phyloP scores from a whole-genome alignment of 2,329 filamentous ascomycete genomes.

The Hansfordia pulvinata region DNA sequence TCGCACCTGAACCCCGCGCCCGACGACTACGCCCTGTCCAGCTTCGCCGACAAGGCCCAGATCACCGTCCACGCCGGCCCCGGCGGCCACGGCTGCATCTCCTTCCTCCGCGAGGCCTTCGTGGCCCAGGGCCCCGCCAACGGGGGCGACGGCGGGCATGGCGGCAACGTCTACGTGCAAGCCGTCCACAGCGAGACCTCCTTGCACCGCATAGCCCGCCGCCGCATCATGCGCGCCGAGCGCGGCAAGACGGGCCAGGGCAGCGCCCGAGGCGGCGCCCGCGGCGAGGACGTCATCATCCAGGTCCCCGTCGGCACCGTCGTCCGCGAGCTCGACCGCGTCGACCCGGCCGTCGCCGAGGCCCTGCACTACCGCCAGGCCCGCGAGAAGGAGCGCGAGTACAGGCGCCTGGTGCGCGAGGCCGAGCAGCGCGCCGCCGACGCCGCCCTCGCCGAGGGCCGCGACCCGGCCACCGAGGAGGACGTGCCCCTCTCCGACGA shows the following conservation, averaged over 20 bases:
- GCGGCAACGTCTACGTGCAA: constrained; percentile 89
- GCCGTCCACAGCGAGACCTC: constrained; percentile 84
- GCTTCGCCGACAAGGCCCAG: constrained; percentile 77
- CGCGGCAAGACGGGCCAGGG: constrained; percentile 69
- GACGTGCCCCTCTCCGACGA: too few species aligned
- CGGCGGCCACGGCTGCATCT: constrained; percentile 87
- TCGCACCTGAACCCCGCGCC: constrained; percentile 68
- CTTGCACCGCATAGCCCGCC: constrained; percentile 76
- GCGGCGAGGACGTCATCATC: constrained; percentile 78
- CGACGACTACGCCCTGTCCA: constrained; percentile 69
- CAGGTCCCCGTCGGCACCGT: constrained; percentile 89
- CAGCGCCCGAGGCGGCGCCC: constrained; percentile 56
- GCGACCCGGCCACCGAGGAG: too few species aligned
- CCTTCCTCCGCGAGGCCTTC: constrained; percentile 85
- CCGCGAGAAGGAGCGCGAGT: constrained; percentile 21
- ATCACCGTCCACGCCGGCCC: constrained; percentile 65
- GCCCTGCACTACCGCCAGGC: constrained; percentile 19
- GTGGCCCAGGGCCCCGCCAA: constrained; percentile 82
- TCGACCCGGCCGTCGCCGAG: constrained; percentile 66
- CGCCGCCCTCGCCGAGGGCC: constrained; percentile 15
- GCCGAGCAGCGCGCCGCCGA: constrained; percentile 24
- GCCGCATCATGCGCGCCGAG: constrained; percentile 60
- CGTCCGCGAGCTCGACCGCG: constrained; percentile 65
- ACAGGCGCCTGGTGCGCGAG: constrained; percentile 11
- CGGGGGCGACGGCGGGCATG: constrained; percentile 84